These are phyloP conservation scores for Inga oerstediana DNA, from an alignment of 306 rosid species.

Conservation along the genomic window DNA sequence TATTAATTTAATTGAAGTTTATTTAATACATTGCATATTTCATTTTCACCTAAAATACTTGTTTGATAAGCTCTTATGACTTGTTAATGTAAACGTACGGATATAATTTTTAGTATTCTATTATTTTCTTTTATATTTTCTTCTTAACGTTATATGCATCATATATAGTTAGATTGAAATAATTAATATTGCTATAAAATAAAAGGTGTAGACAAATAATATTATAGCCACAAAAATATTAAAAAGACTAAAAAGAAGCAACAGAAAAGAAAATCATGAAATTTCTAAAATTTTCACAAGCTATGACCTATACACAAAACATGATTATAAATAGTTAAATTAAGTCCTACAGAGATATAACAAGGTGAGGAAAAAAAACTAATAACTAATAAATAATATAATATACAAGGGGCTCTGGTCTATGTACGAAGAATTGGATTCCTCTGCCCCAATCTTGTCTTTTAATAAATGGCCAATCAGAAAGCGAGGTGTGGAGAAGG, in stretches of 20 bases:
- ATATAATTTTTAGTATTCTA: background rate
- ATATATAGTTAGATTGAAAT: too few species aligned
- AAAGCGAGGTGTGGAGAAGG: constrained; percentile 26
- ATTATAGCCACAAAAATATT: background rate
- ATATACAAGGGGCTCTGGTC: background rate
- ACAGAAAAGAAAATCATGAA: background rate
- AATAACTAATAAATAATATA: background rate
- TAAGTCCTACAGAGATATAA: background rate
- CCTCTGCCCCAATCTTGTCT: constrained; percentile 57
- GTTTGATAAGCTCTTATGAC: background rate
- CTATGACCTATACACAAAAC: background rate
- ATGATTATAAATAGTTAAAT: background rate
- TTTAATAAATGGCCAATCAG: constrained; percentile 49
- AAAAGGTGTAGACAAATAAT: background rate
- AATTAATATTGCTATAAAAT: too few species aligned
- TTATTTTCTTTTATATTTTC: background rate
- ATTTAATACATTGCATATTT: background rate
- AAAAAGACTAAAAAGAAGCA: background rate
- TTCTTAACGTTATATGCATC: background rate
- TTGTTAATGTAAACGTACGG: background rate
- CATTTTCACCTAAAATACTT: background rate
- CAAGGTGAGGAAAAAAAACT: background rate
- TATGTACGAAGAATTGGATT: constrained; percentile 39
- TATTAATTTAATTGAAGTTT: background rate
- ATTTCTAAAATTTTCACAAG: background rate